Conservation (phyloP, 352 stramenopile species). For the Phytophthora pistaciae region DNA sequence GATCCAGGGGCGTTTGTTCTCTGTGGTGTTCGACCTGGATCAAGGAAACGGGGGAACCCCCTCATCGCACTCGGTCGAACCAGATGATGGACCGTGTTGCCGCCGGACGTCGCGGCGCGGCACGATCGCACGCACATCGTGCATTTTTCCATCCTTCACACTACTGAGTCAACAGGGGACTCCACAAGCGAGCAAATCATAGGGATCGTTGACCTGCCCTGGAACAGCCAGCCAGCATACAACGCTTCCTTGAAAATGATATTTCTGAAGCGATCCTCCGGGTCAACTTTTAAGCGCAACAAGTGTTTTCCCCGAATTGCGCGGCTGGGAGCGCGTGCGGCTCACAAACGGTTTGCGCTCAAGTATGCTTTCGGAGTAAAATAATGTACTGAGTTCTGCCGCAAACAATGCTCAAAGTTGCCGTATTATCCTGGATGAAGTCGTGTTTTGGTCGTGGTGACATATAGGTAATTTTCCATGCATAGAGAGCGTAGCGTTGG, state of each 20-base stretch:
- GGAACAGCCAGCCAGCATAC: neutral
- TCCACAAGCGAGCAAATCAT: neutral
- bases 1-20: constrained; percentile 22
- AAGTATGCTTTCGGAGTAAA: neutral
- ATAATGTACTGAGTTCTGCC: too few species aligned
- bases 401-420: too few species aligned
- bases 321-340: neutral
- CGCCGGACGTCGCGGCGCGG: too few species aligned
- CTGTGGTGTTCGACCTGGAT: constrained; percentile 20
- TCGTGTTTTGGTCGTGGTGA: too few species aligned
- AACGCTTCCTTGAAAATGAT: neutral
- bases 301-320: constrained; percentile 33
- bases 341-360: neutral
- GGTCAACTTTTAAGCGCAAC: constrained; percentile 7
- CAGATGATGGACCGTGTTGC: neutral
- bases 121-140: neutral
- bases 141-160: neutral
- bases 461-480: too few species aligned
- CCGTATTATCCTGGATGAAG: too few species aligned
- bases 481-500: too few species aligned
- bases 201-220: neutral
- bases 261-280: neutral
- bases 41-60: neutral
- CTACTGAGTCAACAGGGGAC: too few species aligned
- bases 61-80: neutral